Percentiles rank a stretch among this genome's conserved stretches.
These are phyloP conservation scores for Fusarium anthophilum DNA, from an alignment of 2,329 filamentous ascomycete species.

Conservation along the genomic window DNA sequence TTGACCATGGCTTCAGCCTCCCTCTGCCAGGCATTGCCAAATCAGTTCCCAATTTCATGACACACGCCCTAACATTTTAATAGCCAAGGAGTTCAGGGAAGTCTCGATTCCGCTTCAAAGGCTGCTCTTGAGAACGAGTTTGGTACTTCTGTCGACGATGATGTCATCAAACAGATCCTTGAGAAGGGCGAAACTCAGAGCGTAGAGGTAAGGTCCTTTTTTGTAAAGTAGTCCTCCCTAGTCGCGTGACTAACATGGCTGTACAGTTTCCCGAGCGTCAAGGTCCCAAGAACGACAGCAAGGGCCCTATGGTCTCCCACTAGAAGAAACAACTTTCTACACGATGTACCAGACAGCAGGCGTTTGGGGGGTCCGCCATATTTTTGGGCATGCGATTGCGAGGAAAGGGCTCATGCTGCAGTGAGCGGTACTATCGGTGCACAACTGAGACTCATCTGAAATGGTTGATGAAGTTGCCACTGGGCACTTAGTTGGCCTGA, in stretches of 20 bases:
- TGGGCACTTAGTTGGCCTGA: neutral
- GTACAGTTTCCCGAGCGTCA: slow-evolving; percentile 62
- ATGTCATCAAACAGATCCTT: slow-evolving; percentile 83
- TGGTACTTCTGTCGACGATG: slow-evolving; percentile 80
- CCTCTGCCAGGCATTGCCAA: neutral
- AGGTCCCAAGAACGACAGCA: slow-evolving; percentile 63
- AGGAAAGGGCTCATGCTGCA: neutral
- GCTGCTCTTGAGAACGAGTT: slow-evolving; percentile 84
- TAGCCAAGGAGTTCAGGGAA: slow-evolving; percentile 88
- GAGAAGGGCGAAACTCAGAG: slow-evolving; percentile 77
- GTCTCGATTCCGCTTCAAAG: slow-evolving; percentile 80
- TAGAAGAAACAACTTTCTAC: slow-evolving; percentile 42
- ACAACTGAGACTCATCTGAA: slow-evolving; percentile 12
- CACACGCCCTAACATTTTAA: slow-evolving; percentile 19
- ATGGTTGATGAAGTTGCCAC: slow-evolving; percentile 21
- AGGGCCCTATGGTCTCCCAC: slow-evolving; percentile 55
- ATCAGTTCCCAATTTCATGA: neutral
- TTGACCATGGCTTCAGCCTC: neutral
- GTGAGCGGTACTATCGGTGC: slow-evolving; percentile 4
- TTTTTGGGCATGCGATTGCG: neutral
- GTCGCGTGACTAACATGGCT: neutral
- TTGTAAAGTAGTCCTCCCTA: neutral
- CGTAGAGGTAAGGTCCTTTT: slow-evolving; percentile 54
- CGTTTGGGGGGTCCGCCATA: slow-evolving; percentile 12
- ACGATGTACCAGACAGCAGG: slow-evolving; percentile 10